These are phyloP conservation scores for Petunia axillaris DNA, from an alignment of 257 asterid genomes.

Conservation along the genomic window DNA sequence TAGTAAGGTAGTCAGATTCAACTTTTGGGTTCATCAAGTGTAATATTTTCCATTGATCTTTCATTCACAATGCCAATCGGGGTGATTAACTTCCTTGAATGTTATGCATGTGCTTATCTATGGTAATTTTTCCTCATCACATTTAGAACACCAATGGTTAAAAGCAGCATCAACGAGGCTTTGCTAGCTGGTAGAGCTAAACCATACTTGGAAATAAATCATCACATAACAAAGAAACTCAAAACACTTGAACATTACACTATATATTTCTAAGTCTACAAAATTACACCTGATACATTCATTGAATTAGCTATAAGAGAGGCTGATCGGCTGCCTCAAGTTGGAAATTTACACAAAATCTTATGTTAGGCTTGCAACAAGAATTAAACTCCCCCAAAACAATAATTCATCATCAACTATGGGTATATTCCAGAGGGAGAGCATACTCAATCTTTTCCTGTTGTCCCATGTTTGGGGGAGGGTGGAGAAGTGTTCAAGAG, in stretches of 20 bases:
- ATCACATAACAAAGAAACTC: background rate
- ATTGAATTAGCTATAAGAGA: background rate
- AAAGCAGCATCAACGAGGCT: too few species aligned
- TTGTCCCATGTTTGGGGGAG: background rate
- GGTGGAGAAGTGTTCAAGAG: background rate
- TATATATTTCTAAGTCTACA: background rate
- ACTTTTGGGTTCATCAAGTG: too few species aligned
- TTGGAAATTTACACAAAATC: background rate
- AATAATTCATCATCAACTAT: background rate
- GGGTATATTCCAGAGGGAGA: background rate
- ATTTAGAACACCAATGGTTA: too few species aligned
- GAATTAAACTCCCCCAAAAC: background rate
- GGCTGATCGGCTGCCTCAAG: slow-evolving; percentile 1
- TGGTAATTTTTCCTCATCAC: too few species aligned
- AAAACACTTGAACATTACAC: background rate
- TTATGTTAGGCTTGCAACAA: background rate
- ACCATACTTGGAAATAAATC: background rate
- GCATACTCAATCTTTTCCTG: background rate
- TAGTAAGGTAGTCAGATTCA: too few species aligned
- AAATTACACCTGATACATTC: background rate
- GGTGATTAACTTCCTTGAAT: too few species aligned
- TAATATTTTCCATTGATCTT: too few species aligned
- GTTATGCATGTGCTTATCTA: too few species aligned
- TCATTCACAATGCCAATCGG: too few species aligned
- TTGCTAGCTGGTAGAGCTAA: background rate